A percentile compares a stretch with the other conserved stretches of the same genome.
Conservation (phyloP, 192 early-diverging fungal species). For the Coemansia sp. region DNA sequence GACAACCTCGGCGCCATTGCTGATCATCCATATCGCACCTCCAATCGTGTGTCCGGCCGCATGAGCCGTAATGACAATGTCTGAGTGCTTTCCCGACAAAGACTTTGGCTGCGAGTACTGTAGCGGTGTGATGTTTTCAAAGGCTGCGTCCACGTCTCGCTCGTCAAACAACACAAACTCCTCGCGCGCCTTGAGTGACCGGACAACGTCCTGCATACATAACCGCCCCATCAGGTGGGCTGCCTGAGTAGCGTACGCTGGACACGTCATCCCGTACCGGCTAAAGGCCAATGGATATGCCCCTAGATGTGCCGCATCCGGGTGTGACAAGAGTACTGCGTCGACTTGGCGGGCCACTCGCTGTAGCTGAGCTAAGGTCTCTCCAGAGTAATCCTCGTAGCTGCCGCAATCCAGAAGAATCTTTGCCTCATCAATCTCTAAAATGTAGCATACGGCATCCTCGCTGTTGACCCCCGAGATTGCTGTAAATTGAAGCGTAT, state of each 20-base stretch:
- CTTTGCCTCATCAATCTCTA: constrained; percentile 92
- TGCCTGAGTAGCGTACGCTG: constrained; percentile 89
- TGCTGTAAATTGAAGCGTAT: constrained; percentile 80
- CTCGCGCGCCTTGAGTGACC: constrained; percentile 66
- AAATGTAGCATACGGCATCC: constrained; percentile 86
- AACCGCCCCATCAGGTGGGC: constrained; percentile 90
- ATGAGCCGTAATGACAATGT: constrained; percentile 89
- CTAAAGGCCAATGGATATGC: constrained; percentile 81
- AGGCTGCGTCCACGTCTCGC: constrained; percentile 83
- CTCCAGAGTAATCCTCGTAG: constrained; percentile 76
- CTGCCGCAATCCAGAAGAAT: constrained; percentile 96
- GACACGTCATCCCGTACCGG: constrained; percentile 81
- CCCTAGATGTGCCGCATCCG: constrained; percentile 86
- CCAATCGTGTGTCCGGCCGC: constrained; percentile 94
- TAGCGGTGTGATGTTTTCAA: constrained; percentile 79
- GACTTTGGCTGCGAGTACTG: constrained; percentile 87
- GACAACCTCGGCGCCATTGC: constrained; percentile 91
- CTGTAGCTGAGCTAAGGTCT: constrained; percentile 68
- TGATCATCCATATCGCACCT: constrained; percentile 96
- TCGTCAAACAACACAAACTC: constrained; percentile 79
- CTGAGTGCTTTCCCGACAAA: constrained; percentile 69
- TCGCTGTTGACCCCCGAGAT: constrained; percentile 86
- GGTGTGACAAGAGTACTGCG: constrained; percentile 87
- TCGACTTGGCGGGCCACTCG: constrained; percentile 89
- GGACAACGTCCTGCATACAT: constrained; percentile 80